Evolutionary conservation across 371 early-diverging fungal species (phyloP), one percentile per base, ranked within the genome.

Genomic region (Syncephalastrum contaminatum): DNA sequence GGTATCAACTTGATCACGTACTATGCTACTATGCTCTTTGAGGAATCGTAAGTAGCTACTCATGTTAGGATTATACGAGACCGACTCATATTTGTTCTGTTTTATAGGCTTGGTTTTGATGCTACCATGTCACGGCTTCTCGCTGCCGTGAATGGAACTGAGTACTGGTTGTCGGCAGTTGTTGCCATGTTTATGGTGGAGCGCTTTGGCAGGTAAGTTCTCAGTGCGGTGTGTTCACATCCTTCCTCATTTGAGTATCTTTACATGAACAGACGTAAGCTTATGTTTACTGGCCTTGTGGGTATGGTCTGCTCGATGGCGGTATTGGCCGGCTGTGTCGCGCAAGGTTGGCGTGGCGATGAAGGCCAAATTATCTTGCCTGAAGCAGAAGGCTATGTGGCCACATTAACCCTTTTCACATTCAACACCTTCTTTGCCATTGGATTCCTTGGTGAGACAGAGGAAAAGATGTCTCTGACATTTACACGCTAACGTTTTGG

Each of bases 401-500:
- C 67, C 7, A 71, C 69, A 14, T 64, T 72, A 21, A 69, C 66
- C 7, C 70, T 76, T 59, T 56, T 77, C 25, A 59, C 59, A 14
- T 77, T 71, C 48, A 77, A 79, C 56, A 66, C 85, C 53, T 56
- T 61, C 52, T 86, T 85, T 62, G 80, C 83, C 46, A 69, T 80
- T 53, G 73, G 83, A 48, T 86, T 83, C 84, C 77, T 85, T 4
- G 84, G 87, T 59, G 10, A 10, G 36, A 10, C 2, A 30, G 10
- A 30, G 10, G 2, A 30, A 10, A 30, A 30, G 36, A 30, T 12
- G 36, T 30, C 36, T 12, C 36, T 10, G 36, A 10, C 2, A 12
- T 12, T 2, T 2, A 12, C 10, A 10, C 10, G 2, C 25, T 0
- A 30, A 30, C 10, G 0, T 8, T 10, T 30, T 6, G 36, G 2